Percentiles rank a stretch among this genome's conserved stretches.
Evolutionary conservation across 345 rosid species (phyloP).

Genomic region (Euphorbia lathyris): DNA sequence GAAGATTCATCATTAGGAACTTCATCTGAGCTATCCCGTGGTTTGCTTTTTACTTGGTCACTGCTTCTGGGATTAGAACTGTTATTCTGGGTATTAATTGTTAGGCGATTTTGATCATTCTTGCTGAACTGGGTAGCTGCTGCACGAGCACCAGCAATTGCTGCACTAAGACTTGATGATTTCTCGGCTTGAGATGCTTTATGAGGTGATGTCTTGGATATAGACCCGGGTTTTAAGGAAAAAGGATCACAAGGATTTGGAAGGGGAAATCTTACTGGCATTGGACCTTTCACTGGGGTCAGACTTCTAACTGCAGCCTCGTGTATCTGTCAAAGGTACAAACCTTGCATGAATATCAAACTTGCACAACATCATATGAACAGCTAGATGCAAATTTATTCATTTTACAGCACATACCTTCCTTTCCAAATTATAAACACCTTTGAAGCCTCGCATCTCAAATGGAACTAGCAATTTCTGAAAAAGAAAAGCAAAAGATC

Average conservation of each 20-base stretch:
- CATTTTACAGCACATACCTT: constrained; percentile 48
- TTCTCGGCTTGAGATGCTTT: constrained; percentile 36
- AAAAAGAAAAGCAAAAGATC: no score
- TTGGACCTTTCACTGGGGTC: constrained; percentile 44
- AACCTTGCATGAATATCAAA: not conserved
- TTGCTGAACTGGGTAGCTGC: constrained; percentile 79
- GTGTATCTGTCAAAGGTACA: constrained; percentile 39
- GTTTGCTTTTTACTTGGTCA: constrained; percentile 17
- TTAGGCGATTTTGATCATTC: constrained; percentile 34
- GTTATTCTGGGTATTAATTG: constrained; percentile 7
- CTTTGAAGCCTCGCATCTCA: constrained; percentile 91
- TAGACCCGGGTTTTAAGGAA: constrained; percentile 78
- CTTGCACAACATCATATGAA: not conserved
- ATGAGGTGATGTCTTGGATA: constrained; percentile 24
- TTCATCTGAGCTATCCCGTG: constrained; percentile 17
- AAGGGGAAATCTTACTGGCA: constrained; percentile 62
- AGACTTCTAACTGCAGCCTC: constrained; percentile 84
- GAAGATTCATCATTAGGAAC: constrained; percentile 14
- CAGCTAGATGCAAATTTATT: not conserved
- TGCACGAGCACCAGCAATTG: constrained; percentile 81
- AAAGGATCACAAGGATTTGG: constrained; percentile 64
- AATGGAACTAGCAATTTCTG: constrained; percentile 83
- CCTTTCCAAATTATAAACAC: constrained; percentile 89
- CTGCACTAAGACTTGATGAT: constrained; percentile 56
- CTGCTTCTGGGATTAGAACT: constrained; percentile 20